Base-by-base conservation (phyloP, 1,284 basidiomycete species). In the Ganoderma leucocontextum region DNA sequence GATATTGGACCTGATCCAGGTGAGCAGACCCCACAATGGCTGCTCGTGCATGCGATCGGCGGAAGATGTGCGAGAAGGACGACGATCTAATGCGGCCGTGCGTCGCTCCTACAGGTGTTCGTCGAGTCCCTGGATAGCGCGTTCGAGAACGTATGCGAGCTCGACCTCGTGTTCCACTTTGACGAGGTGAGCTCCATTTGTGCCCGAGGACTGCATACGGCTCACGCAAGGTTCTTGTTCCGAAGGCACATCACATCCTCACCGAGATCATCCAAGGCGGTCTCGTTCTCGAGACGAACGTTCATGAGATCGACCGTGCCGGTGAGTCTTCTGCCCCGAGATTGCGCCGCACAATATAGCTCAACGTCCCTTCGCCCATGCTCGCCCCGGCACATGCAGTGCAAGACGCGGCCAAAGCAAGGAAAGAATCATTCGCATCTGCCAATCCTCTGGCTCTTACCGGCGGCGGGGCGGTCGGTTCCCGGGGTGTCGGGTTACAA, bases 141-240 rank as follows among this genome's bases (percentile, higher is more conserved):
- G 33, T 99, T 99, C 78, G 96, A 98, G 83, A 99, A 99, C 76
- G 98, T 99, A 0, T 99, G 98, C 83, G 98, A 99, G 81, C 86
- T 99, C 58, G 98, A 99, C 79, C 86, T 99, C 35, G 97, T 99
- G 67, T 99, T 99, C 80, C 96, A 99, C 81, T 99, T 98, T 76
- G 97, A 99, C 79, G 95, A 99, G 85, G 97, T 96, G 70, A 52
- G 41, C 38, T 29, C 58, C 15, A 13, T 68, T 41, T 2, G 29
- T 47, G n/a, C 39, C 33, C 36, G 8, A 41, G 9, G 12, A 33
- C 63, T 42, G 38, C 55, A 39, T 42, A 17, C 47, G 33, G 60
- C 60, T 35, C 60, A 17, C n/a, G 7, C 65, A 2, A 55, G 6
- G 9, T 42, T 71, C 39, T 49, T 65, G 33, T 64, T 33, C 75